Base-by-base conservation (phyloP, 139 green algal genomes). In the Axilococcus clingmanii region DNA sequence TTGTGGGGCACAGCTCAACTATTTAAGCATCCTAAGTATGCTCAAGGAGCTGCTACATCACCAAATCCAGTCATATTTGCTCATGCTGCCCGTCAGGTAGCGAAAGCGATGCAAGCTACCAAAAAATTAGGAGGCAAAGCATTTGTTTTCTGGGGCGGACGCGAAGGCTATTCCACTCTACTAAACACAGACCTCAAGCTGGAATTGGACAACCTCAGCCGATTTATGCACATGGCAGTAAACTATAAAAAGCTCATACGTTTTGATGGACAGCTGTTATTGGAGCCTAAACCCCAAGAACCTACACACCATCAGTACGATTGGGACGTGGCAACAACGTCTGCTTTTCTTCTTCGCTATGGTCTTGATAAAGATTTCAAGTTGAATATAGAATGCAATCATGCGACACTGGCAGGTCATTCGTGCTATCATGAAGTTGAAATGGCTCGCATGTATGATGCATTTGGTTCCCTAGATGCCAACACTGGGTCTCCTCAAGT, bases 331-430 rank as follows among this genome's bases (percentile, higher is more conserved):
- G 70, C 73, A 28, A 81, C 79, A 23, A 88, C 79, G 1, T 19
- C 65, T 3, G 52, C 32, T 23, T 89, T 89, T 52, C 65, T 89
- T 20, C 24, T 42, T 17, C 48, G 46, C 8, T 56, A 84, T 56
- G 69, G 69, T 19, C 64, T 89, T 19, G 28, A 69, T 28, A 57
- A 65, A 14, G 60, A 79, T 4, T 88, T 84, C 66, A 84, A 78
- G 49, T 45, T 89, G n/a, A 88, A 86, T 49, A 58, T 89, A 4
- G 80, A 89, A 66, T 89, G 80, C 79, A 89, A 89, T 64, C 80
- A 89, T 65, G 80, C 80, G 14, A 87, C 79, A 8, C 71, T 89
- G 44, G 38, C 75, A 27, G 78, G 74, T 14, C 64, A 73, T 51
- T 60, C 42, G 28, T 73, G 64, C 41, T 37, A 48, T 20, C 64